These are phyloP conservation scores for Penicillium malachiteum DNA, from an alignment of 495 filamentous ascomycete species.

Conservation along the genomic window DNA sequence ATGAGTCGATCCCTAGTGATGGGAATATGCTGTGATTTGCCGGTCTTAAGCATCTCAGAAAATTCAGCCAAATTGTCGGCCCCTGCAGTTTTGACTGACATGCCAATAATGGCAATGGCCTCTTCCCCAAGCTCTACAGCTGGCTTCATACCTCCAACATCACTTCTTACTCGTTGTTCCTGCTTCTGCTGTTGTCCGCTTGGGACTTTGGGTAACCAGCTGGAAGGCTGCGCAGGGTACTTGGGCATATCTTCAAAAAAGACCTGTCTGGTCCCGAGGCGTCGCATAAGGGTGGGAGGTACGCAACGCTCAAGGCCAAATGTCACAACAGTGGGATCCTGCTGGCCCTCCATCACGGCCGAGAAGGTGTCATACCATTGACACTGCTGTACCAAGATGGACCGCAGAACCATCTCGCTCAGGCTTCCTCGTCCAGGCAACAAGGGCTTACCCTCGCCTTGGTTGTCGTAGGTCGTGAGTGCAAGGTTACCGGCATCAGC, in stretches of 20 bases:
- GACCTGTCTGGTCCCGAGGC: conserved; percentile 7
- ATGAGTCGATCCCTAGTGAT: conserved; percentile 37
- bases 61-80: conserved; percentile 48
- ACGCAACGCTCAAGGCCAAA: conserved; percentile 45
- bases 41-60: conserved; percentile 39
- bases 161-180: too few species aligned
- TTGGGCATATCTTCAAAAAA: not conserved
- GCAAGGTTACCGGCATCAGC: conserved; percentile 27
- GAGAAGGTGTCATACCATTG: conserved; percentile 42
- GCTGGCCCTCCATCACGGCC: conserved; percentile 5
- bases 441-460: not conserved
- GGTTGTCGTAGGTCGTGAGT: not conserved
- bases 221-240: not conserved
- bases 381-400: conserved; percentile 41
- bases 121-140: conserved; percentile 25
- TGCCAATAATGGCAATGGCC: conserved; percentile 53
- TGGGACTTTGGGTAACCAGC: not conserved
- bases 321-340: conserved; percentile 40
- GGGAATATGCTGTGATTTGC: conserved; percentile 42
- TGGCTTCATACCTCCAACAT: conserved; percentile 6
- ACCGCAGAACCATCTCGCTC: conserved; percentile 26
- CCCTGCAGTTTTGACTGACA: conserved; percentile 49
- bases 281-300: conserved; percentile 33
- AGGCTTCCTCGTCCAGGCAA: not conserved
- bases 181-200: too few species aligned